Base-by-base conservation (phyloP, 208 protist genomes). In the Perkinsela sp. region DNA sequence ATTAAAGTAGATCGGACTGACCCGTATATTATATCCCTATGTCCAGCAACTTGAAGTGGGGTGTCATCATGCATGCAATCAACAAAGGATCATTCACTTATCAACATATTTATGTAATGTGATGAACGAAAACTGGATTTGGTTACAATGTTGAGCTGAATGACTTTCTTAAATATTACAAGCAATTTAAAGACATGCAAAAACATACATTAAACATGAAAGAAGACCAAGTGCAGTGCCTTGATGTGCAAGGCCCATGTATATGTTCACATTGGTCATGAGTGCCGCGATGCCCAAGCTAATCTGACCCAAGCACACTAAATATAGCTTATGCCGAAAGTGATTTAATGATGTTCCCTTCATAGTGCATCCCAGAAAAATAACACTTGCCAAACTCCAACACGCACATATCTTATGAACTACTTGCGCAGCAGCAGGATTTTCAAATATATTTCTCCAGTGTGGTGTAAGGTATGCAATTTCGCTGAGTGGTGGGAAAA, bases 211-310 rank as follows among this genome's bases (percentile, higher is more conserved):
- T 13, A 90, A 72, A 30, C 77, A 83, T 32, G 83, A 78, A 6
- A 92, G 79, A 1, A 92, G 78, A 0, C 86, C n/a, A 31, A 92
- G 71, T 28, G 87, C 79, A n/a, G 81, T 79, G 29, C 87, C 74
- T 70, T 93, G 88, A 71, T 94, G 90, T 2, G 77, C 73, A 22
- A 83, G 83, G 0, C 87, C 93, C 1, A 96, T 69, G 1, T 85
- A 83, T 28, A 87, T 83, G 57, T 91, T 85, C 22, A 95, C 92
- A 68, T 83, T 80, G 22, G 81, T 92, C 69, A 93, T 74, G 28
- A 96, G 76, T 0, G 93, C 95, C 74, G 89, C 79, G 48, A 96
- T 88, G 68, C 93, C 93, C 0, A 96, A 76, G 1, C 68, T 67
- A 0, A 95, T 81, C 79, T 96, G 88, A 29, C 80, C 29, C 16